phyloP scores from a whole-genome alignment of 1,284 basidiomycete species.

The Sanghuangporus baumii region DNA sequence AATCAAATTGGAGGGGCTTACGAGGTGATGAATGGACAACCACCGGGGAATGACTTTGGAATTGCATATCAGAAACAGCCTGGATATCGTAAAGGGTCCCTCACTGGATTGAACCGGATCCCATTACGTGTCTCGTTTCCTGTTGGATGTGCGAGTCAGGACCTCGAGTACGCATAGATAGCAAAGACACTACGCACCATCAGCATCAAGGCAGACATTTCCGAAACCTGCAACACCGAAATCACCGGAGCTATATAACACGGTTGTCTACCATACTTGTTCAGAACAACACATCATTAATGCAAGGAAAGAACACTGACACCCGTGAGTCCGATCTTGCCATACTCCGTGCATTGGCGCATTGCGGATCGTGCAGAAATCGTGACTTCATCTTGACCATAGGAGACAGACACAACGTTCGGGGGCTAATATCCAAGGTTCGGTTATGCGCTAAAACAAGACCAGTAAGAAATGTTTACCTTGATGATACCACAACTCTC shows the following conservation, averaged over 20 bases:
- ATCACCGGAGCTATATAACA: slow-evolving; percentile 32
- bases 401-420: slow-evolving; percentile 37
- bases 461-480: neutral
- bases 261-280: slow-evolving; percentile 22
- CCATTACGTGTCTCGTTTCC: slow-evolving; percentile 21
- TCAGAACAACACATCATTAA: neutral
- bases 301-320: neutral
- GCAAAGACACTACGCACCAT: slow-evolving; percentile 19
- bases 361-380: slow-evolving; percentile 33
- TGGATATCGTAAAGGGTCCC: neutral
- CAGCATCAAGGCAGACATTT: slow-evolving; percentile 24
- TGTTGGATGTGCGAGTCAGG: slow-evolving; percentile 2
- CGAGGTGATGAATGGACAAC: slow-evolving; percentile 26
- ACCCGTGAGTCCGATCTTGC: slow-evolving; percentile 32
- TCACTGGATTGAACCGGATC: slow-evolving; percentile 26
- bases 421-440: slow-evolving; percentile 22
- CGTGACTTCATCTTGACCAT: slow-evolving; percentile 31
- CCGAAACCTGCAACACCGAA: slow-evolving; percentile 28
- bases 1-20: neutral
- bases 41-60: slow-evolving; percentile 26
- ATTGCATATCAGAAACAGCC: neutral
- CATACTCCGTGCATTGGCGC: slow-evolving; percentile 40
- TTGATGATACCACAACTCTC: slow-evolving; percentile 35
- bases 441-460: neutral
- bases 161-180: slow-evolving; percentile 15